Evolutionary conservation across 179 eudicot species (phyloP).

Genomic region (Vitellaria paradoxa): DNA sequence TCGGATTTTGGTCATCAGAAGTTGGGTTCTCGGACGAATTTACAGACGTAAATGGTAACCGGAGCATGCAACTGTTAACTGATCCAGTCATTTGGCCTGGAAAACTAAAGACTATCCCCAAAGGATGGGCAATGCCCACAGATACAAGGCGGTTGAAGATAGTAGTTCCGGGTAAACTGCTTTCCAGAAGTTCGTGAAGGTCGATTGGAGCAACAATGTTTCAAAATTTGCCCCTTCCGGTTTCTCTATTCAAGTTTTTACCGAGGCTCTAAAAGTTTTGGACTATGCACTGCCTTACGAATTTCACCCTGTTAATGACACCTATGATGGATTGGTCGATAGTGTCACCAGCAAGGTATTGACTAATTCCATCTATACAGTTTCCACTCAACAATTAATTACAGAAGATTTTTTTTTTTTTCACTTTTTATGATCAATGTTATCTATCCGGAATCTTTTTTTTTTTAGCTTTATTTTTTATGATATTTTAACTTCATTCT

Average conservation of each 20-base stretch:
- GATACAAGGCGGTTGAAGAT: slow-evolving; percentile 29
- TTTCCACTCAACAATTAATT: background rate
- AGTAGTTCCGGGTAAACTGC: slow-evolving; percentile 38
- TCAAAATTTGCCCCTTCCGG: slow-evolving; percentile 17
- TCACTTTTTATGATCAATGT: background rate
- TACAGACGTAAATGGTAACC: background rate
- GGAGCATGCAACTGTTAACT: slow-evolving; percentile 11
- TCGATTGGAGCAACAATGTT: background rate
- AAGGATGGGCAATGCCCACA: slow-evolving; percentile 53
- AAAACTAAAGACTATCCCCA: slow-evolving; percentile 28
- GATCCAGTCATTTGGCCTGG: slow-evolving; percentile 48
- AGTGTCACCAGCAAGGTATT: slow-evolving; percentile 40
- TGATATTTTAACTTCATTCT: no score
- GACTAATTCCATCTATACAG: slow-evolving; percentile 1
- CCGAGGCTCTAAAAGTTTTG: slow-evolving; percentile 22
- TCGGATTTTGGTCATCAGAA: slow-evolving; percentile 33
- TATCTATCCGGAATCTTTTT: background rate
- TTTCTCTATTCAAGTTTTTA: slow-evolving; percentile 39
- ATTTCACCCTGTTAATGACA: slow-evolving; percentile 27
- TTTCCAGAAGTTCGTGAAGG: slow-evolving; percentile 40
- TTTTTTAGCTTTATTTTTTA: no score
- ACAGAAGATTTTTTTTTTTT: background rate
- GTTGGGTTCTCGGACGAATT: slow-evolving; percentile 26
- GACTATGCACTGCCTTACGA: slow-evolving; percentile 37
- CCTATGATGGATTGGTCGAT: slow-evolving; percentile 39